A percentile compares a stretch with the other conserved stretches of the same genome.
These are phyloP conservation scores for Solanum hybrid DNA, from an alignment of 305 asterid species.

Conservation along the genomic window DNA sequence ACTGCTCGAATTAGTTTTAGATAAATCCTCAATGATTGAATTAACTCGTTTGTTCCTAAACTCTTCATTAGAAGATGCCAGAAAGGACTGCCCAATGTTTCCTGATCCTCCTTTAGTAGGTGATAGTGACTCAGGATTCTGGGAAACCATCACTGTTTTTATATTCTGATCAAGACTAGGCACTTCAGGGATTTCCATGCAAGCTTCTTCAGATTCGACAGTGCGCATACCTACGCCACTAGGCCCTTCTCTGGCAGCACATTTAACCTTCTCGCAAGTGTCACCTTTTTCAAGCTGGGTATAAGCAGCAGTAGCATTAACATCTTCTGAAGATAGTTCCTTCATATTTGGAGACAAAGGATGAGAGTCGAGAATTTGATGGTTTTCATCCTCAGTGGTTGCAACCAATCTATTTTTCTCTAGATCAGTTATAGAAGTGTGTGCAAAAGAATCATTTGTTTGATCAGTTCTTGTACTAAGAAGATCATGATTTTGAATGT, in stretches of 20 bases:
- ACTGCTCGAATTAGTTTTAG: conserved; percentile 26
- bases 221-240: background rate
- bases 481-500: conserved; percentile 23
- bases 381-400: conserved; percentile 18
- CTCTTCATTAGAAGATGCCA: conserved; percentile 27
- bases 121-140: conserved; percentile 10
- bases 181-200: conserved; percentile 22
- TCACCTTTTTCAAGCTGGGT: conserved; percentile 22
- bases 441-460: conserved; percentile 19
- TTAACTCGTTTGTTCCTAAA: conserved; percentile 16
- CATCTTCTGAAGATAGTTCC: conserved; percentile 47
- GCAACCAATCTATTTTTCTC: conserved; percentile 18
- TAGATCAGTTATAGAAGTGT: conserved; percentile 15
- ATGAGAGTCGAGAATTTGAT: conserved; percentile 20
- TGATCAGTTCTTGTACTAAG: conserved; percentile 21
- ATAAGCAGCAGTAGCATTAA: conserved; percentile 23
- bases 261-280: background rate
- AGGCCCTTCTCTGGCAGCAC: conserved; percentile 1
- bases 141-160: conserved; percentile 9
- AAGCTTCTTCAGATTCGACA: background rate
- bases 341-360: conserved; percentile 27
- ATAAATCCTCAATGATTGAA: conserved; percentile 30
- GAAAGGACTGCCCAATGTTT: conserved; percentile 20
- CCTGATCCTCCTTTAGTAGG: conserved; percentile 23
- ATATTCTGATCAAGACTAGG: conserved; percentile 22